Percentiles rank a stretch among this genome's conserved stretches.
These are phyloP conservation scores for Phialophora tarda DNA, from an alignment of 2,329 filamentous ascomycete species.

Conservation along the genomic window DNA sequence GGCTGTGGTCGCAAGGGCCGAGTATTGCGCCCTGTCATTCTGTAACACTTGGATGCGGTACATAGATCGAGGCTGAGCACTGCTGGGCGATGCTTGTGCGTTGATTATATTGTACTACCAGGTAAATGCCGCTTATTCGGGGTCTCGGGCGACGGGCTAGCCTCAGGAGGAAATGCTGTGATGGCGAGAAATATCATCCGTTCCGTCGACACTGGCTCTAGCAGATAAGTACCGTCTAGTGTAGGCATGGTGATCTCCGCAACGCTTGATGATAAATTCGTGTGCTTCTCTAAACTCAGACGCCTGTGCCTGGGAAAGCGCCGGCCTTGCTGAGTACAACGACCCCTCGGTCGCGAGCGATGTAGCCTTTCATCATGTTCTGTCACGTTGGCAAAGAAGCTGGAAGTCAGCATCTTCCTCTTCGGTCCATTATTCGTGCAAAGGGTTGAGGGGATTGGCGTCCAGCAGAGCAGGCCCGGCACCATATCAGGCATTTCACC, in stretches of 20 bases:
- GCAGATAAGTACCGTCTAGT: background rate
- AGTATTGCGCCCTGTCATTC: background rate
- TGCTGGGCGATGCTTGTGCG: background rate
- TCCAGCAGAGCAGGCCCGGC: conserved; percentile 1
- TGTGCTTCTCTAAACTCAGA: conserved; percentile 47
- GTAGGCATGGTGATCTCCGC: background rate
- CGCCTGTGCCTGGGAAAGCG: conserved; percentile 89
- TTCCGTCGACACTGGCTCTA: background rate
- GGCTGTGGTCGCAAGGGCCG: background rate
- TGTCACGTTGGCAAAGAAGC: conserved; percentile 47
- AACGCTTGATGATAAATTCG: background rate
- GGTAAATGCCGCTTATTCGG: background rate
- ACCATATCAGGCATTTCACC: conserved; percentile 21
- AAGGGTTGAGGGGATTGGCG: background rate
- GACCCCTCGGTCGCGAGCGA: conserved; percentile 84
- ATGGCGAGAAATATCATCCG: background rate
- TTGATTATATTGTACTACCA: background rate
- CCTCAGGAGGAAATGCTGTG: background rate
- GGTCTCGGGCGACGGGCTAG: background rate
- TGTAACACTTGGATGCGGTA: background rate
- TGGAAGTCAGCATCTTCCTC: conserved; percentile 21
- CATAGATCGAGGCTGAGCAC: conserved; percentile 1
- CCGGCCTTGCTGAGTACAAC: conserved; percentile 88
- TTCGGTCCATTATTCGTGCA: background rate
- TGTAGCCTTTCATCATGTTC: conserved; percentile 98